Percentiles rank a stretch among this genome's conserved stretches.
Conservation (phyloP, 805 yeast genomes). For the Wickerhamiella musiphila region DNA sequence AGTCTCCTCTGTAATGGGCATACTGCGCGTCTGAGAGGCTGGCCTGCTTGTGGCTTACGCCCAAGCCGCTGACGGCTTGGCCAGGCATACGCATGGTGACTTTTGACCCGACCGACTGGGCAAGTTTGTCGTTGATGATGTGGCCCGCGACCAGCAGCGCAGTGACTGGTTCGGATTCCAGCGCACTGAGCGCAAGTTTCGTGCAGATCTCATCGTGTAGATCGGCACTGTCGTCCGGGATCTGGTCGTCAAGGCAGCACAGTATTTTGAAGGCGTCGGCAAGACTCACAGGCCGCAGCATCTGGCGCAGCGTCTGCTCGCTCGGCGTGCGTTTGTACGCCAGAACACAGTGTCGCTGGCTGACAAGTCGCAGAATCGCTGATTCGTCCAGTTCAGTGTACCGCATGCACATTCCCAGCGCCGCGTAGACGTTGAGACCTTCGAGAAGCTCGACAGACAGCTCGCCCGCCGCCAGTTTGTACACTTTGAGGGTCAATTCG, state of each 20-base stretch:
- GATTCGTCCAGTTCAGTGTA: too few relatives aligned
- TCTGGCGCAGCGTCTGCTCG: too few relatives aligned
- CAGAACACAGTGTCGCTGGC: too few relatives aligned
- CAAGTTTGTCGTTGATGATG: slow-evolving; percentile 30
- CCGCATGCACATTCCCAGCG: slow-evolving; percentile 40
- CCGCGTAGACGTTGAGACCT: slow-evolving; percentile 56
- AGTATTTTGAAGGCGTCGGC: too few relatives aligned
- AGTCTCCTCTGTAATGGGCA: slow-evolving; percentile 33
- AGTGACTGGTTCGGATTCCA: slow-evolving; percentile 34
- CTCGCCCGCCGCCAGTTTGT: slow-evolving; percentile 38
- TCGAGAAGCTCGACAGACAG: too few relatives aligned
- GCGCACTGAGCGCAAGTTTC: slow-evolving; percentile 5
- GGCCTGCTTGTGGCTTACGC: slow-evolving; percentile 25
- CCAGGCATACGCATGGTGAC: slow-evolving; percentile 4
- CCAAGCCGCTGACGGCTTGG: slow-evolving; percentile 14
- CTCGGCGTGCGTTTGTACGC: too few relatives aligned
- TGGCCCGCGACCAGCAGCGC: slow-evolving; percentile 50
- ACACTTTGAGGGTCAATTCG: slow-evolving; percentile 35
- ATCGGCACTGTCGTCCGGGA: not conserved
- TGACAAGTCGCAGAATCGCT: too few relatives aligned
- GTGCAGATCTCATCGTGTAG: slow-evolving; percentile 8
- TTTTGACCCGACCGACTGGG: slow-evolving; percentile 13
- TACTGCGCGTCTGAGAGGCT: slow-evolving; percentile 44
- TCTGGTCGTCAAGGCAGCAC: too few relatives aligned
- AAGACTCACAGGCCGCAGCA: too few relatives aligned